Conservation (phyloP, 495 filamentous ascomycete genomes). For the Aspergillus campestris region DNA sequence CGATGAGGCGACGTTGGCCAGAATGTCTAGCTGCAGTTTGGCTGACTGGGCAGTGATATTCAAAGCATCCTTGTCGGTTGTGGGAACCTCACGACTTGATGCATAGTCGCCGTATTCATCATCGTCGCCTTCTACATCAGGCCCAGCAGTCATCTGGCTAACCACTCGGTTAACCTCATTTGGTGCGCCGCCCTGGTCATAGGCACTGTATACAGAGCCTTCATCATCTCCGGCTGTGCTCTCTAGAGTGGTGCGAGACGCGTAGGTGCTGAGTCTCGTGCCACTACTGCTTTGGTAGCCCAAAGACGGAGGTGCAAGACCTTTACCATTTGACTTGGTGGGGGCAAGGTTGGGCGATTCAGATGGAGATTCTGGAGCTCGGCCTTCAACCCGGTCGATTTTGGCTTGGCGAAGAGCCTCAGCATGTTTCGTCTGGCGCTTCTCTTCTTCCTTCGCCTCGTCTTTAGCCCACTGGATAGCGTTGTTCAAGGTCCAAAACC, state of each 20-base stretch:
- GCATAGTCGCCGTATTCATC: slow-evolving; percentile 78
- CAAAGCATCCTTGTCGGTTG: slow-evolving; percentile 78
- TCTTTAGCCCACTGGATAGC: slow-evolving; percentile 98
- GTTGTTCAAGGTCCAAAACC: slow-evolving; percentile 99
- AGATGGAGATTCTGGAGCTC: slow-evolving; percentile 19
- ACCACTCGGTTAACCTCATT: slow-evolving; percentile 40
- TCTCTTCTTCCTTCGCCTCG: slow-evolving; percentile 84
- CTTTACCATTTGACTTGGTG: slow-evolving; percentile 31
- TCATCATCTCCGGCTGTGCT: slow-evolving; percentile 45
- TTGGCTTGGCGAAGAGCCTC: slow-evolving; percentile 72
- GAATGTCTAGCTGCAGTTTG: slow-evolving; percentile 81
- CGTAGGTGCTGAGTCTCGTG: slow-evolving; percentile 32
- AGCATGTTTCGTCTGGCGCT: slow-evolving; percentile 58
- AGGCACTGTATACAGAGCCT: slow-evolving; percentile 44
- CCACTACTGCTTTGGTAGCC: slow-evolving; percentile 27
- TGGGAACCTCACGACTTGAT: slow-evolving; percentile 65
- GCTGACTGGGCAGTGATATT: slow-evolving; percentile 94
- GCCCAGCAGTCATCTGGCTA: slow-evolving; percentile 38
- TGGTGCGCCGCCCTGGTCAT: slow-evolving; percentile 49
- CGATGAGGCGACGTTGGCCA: slow-evolving; percentile 75
- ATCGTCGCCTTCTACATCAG: slow-evolving; percentile 58
- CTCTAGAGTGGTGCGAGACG: slow-evolving; percentile 45
- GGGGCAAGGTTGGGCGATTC: slow-evolving; percentile 19
- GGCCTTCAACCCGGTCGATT: slow-evolving; percentile 47
- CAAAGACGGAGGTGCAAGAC: slow-evolving; percentile 26